A percentile compares a stretch with the other conserved stretches of the same genome.
phyloP scores from a whole-genome alignment of 306 rosid species.

The Vigna trinervia region DNA sequence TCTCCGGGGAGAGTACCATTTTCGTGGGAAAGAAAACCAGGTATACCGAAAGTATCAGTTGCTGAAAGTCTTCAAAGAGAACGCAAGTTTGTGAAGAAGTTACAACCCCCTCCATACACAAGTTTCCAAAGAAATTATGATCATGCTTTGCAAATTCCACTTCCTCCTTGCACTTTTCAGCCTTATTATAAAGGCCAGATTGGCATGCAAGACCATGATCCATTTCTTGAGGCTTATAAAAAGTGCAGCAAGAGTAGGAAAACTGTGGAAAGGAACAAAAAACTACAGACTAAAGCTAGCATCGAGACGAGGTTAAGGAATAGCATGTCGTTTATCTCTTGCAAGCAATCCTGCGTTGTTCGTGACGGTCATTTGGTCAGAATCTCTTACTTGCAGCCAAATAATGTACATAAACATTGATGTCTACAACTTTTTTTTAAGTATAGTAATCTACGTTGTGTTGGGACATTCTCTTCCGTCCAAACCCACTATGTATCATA shows the following conservation, averaged over 20 bases:
- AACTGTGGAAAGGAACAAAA: not conserved
- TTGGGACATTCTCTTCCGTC: too few relatives aligned
- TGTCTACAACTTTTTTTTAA: not conserved
- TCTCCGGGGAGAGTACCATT: constrained; percentile 54
- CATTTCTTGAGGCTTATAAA: constrained; percentile 63
- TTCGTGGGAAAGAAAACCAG: constrained; percentile 69
- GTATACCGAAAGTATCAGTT: constrained; percentile 48
- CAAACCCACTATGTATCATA: too few relatives aligned
- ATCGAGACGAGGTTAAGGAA: not conserved
- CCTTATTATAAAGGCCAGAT: constrained; percentile 39
- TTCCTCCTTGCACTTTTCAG: constrained; percentile 70
- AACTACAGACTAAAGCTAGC: not conserved
- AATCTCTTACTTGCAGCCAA: constrained; percentile 34
- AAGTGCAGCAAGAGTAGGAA: constrained; percentile 56
- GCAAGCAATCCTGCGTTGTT: constrained; percentile 40
- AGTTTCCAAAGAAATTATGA: constrained; percentile 19
- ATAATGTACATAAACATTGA: not conserved
- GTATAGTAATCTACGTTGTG: too few relatives aligned
- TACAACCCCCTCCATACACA: constrained; percentile 56
- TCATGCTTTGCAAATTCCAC: constrained; percentile 61
- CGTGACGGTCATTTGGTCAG: constrained; percentile 44
- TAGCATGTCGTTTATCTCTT: constrained; percentile 42
- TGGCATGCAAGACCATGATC: constrained; percentile 51
- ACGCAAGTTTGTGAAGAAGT: constrained; percentile 32
- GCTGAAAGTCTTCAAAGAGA: constrained; percentile 28